Evolutionary conservation across 495 filamentous ascomycete species (phyloP), one percentile per base, ranked within the genome.

Genomic region (Diplogelasinospora grovesii): DNA sequence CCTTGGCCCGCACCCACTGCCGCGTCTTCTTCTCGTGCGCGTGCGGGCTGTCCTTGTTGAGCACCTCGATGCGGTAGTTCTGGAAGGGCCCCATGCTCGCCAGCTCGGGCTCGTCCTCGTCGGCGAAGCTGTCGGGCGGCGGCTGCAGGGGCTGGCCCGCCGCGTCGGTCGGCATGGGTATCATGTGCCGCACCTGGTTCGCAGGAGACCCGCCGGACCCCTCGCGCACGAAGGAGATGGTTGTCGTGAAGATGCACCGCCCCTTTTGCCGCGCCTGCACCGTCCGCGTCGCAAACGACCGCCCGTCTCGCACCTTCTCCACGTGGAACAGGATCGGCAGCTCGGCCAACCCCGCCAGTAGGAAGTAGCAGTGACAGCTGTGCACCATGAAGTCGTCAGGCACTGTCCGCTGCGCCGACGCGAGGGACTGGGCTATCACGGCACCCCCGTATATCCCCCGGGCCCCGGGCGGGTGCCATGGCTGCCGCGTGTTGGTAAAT

Each of bases 331-430:
- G 66, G 48, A 98, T 84, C 4, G 92, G 90, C 24, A 93, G 79
- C 27, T 83, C 77, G 6, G 79, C 69, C 57, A 89, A 81, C 21
- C 90, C 92, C 8, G 86, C 88, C 2, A 97, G 81, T 25, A 98
- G 81, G 67, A 98, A 98, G 72, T 95, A 98, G 74, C 90, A 96
- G 73, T 98, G 92, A 86, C 95, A 95, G 63, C 79, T 85, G 68
- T 98, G 90, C 31, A 89, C 74, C 46, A 80, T 71, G 67, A 94
- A 95, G 59, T 85, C 70, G 16, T 66, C 53, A 2, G 83, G 81
- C 13, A 98, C 82, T 35, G 92, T 98, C 38, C 74, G 72, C 65
- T 93, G 88, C 8, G 88, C 92, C 11, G 93, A 89, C 34, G 81
- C 75, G 21, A 98, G 77, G 49, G 77, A 89, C 71, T 96, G 90